Evolutionary conservation across 176 grass and related monocot genomes (phyloP).

Genomic region (Avena atlantica): DNA sequence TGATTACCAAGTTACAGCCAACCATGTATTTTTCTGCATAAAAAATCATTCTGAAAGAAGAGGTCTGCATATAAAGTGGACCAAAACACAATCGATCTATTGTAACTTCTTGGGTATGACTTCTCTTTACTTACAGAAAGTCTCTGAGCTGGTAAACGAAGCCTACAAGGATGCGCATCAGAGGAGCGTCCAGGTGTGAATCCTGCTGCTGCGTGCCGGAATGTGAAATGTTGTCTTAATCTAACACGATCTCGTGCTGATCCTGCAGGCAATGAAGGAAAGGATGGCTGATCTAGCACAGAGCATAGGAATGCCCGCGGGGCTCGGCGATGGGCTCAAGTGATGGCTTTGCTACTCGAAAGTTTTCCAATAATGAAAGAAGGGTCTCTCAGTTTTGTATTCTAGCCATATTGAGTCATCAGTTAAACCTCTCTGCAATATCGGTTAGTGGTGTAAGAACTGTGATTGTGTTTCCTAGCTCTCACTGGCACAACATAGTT

Average conservation of each 20-base stretch:
- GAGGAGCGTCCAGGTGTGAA: conserved; percentile 79
- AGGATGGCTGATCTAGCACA: conserved; percentile 95
- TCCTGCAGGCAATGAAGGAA: conserved; percentile 93
- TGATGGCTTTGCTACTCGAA: conserved; percentile 35
- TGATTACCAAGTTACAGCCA: neutral
- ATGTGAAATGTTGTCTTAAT: neutral
- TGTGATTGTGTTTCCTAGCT: conserved; percentile 25
- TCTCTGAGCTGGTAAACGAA: conserved; percentile 86
- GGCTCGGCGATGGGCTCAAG: conserved; percentile 69
- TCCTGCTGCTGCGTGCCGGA: neutral
- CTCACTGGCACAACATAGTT: neutral
- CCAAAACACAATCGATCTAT: conserved; percentile 10
- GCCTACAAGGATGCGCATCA: conserved; percentile 95
- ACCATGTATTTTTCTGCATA: neutral
- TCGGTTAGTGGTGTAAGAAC: conserved; percentile 33
- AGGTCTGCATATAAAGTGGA: neutral
- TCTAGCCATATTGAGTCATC: conserved; percentile 42
- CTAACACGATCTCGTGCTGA: conserved; percentile 12
- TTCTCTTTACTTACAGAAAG: conserved; percentile 58
- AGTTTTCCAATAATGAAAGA: conserved; percentile 36
- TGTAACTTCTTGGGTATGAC: conserved; percentile 2
- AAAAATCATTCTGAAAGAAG: neutral
- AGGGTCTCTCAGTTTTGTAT: conserved; percentile 66
- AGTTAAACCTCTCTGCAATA: conserved; percentile 5
- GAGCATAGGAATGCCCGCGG: conserved; percentile 91